These are phyloP conservation scores for Marasmius oreades DNA, from an alignment of 1,284 basidiomycete species.

Conservation along the genomic window DNA sequence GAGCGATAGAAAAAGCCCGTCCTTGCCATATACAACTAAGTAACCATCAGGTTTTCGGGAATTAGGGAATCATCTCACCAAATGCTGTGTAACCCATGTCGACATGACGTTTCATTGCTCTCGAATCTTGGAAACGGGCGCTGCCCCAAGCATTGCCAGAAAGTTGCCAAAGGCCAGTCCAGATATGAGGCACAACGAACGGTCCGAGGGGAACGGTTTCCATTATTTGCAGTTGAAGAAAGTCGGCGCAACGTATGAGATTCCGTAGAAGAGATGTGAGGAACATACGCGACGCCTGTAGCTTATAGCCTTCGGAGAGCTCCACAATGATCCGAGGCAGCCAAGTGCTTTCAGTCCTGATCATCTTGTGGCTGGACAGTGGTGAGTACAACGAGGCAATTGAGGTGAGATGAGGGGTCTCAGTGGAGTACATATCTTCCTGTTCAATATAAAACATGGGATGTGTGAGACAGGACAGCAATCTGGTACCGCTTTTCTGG, in stretches of 20 bases:
- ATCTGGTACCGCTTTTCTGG: too few species aligned
- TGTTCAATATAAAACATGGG: too few species aligned
- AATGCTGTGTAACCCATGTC: constrained; percentile 70
- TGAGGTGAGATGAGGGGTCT: background rate
- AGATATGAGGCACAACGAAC: constrained; percentile 60
- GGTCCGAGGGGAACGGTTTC: constrained; percentile 64
- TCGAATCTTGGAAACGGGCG: constrained; percentile 63
- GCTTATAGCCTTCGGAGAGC: too few species aligned
- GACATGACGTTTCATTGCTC: constrained; percentile 61
- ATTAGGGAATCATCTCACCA: constrained; percentile 39
- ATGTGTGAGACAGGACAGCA: too few species aligned
- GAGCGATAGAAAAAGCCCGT: constrained; percentile 1
- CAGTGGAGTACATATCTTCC: too few species aligned
- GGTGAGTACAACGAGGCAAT: background rate
- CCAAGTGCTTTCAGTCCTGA: background rate
- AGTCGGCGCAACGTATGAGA: background rate
- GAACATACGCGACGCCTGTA: too few species aligned
- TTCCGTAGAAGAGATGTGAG: background rate
- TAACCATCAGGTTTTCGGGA: constrained; percentile 8
- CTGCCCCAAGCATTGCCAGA: constrained; percentile 81
- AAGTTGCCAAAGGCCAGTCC: constrained; percentile 80
- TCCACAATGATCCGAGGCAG: background rate
- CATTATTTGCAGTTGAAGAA: constrained; percentile 12
- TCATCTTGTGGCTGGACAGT: background rate
- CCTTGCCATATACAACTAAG: constrained; percentile 50